These are phyloP conservation scores for Batkoa obscura DNA, from an alignment of 371 early-diverging fungal species.

Conservation along the genomic window DNA sequence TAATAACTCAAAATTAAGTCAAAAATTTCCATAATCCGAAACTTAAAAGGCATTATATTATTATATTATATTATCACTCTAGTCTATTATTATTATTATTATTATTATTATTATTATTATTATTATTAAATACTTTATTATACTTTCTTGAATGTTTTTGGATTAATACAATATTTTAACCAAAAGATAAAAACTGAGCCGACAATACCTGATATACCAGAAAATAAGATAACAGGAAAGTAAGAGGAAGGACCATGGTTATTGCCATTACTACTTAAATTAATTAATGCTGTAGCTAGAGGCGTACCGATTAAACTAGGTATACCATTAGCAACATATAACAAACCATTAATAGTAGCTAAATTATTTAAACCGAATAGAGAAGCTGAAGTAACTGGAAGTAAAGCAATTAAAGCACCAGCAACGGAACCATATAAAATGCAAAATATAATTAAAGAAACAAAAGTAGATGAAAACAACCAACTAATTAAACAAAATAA, in stretches of 20 bases:
- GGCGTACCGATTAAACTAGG: constrained; percentile 25
- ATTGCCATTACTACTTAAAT: constrained; percentile 6
- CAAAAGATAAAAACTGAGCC: not conserved
- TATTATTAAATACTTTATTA: no score
- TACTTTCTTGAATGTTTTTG: not conserved
- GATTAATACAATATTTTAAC: not conserved
- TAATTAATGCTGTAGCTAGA: constrained; percentile 23
- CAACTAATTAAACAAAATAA: constrained; percentile 31
- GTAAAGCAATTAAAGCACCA: constrained; percentile 25
- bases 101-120: no score
- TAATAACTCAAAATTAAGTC: no score
- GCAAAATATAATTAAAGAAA: constrained; percentile 23
- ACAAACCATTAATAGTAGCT: constrained; percentile 17
- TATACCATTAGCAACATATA: constrained; percentile 17
- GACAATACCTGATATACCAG: not conserved
- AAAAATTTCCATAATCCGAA: no score
- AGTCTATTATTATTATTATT: no score
- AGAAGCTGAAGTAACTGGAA: constrained; percentile 21
- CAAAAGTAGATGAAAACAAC: constrained; percentile 28
- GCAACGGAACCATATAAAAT: constrained; percentile 34
- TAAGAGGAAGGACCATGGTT: not conserved
- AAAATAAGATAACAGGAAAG: constrained; percentile 1
- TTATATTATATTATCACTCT: no score
- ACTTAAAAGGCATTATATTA: no score
- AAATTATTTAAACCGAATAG: constrained; percentile 25